Percentiles rank a stretch among this genome's conserved stretches.
These are phyloP conservation scores for Cladophialophora exuberans DNA, from an alignment of 2,329 filamentous ascomycete genomes.

Conservation along the genomic window DNA sequence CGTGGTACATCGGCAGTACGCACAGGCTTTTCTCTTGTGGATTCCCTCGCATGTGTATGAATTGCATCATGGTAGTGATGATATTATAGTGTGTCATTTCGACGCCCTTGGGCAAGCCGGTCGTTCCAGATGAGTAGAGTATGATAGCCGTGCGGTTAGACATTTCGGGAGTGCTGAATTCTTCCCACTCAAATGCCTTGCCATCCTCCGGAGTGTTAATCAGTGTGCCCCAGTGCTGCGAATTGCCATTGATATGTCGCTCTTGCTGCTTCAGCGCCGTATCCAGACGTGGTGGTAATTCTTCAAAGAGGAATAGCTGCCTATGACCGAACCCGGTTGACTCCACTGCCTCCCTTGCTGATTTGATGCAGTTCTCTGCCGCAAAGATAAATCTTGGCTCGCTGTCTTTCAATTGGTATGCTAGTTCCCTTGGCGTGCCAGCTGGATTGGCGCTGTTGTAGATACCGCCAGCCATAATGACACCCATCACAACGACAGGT, in stretches of 20 bases:
- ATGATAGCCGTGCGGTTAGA: conserved; percentile 58
- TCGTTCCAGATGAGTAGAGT: conserved; percentile 78
- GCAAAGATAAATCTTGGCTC: conserved; percentile 53
- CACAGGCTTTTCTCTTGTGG: conserved; percentile 3
- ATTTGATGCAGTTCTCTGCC: conserved; percentile 31
- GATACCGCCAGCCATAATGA: conserved; percentile 52
- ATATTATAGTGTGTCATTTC: conserved; percentile 13
- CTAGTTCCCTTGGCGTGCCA: conserved; percentile 51
- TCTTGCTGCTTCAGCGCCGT: neutral
- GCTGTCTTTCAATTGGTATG: conserved; percentile 50
- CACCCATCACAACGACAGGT: conserved; percentile 53
- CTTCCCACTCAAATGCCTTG: conserved; percentile 9
- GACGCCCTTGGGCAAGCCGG: conserved; percentile 69
- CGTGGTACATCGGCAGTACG: conserved; percentile 20
- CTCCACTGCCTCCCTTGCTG: conserved; percentile 2
- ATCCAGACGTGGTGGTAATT: neutral
- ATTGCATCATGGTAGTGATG: conserved; percentile 26
- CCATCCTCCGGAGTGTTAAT: neutral
- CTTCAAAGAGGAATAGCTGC: conserved; percentile 9
- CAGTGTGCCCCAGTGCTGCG: conserved; percentile 10
- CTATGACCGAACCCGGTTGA: neutral
- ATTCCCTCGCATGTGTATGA: conserved; percentile 28
- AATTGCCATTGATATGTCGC: neutral
- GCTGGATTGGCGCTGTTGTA: conserved; percentile 57
- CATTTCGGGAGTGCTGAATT: neutral